Conservation (phyloP, 176 grass and related monocot genomes). For the Chrysopogon serrulatus region DNA sequence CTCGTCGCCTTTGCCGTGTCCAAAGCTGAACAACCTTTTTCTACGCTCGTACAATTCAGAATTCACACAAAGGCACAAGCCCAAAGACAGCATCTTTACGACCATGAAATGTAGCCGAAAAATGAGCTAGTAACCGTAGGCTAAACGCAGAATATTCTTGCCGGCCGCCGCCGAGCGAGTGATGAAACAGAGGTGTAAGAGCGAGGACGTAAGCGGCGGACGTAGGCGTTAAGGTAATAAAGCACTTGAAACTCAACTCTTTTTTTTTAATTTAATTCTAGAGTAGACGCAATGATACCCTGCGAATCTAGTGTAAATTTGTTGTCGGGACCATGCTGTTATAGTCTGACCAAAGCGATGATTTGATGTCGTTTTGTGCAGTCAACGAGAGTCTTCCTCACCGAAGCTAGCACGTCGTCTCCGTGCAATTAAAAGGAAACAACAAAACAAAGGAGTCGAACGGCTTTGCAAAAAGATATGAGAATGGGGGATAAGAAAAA, state of each 20-base stretch:
- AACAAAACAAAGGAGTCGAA: neutral
- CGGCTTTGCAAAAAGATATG: neutral
- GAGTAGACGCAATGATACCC: neutral
- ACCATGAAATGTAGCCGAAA: neutral
- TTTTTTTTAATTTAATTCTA: neutral
- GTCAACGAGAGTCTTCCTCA: conserved; percentile 13
- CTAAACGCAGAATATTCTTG: neutral
- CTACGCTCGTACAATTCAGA: conserved; percentile 16
- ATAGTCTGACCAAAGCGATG: neutral
- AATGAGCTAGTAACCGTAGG: neutral
- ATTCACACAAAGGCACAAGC: neutral
- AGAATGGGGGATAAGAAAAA: neutral
- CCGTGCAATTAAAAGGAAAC: neutral
- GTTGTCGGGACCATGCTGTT: neutral
- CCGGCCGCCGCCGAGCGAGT: neutral
- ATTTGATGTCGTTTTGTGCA: neutral
- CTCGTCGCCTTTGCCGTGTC: conserved; percentile 7
- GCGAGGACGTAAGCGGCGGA: neutral
- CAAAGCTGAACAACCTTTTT: conserved; percentile 16
- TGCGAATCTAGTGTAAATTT: neutral
- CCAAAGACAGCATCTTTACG: neutral
- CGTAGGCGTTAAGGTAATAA: neutral
- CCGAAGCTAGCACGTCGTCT: neutral
- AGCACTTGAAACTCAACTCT: neutral
- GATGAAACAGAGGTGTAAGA: neutral